phyloP scores from a whole-genome alignment of 768 basidiomycete species.

The Russula emetica region DNA sequence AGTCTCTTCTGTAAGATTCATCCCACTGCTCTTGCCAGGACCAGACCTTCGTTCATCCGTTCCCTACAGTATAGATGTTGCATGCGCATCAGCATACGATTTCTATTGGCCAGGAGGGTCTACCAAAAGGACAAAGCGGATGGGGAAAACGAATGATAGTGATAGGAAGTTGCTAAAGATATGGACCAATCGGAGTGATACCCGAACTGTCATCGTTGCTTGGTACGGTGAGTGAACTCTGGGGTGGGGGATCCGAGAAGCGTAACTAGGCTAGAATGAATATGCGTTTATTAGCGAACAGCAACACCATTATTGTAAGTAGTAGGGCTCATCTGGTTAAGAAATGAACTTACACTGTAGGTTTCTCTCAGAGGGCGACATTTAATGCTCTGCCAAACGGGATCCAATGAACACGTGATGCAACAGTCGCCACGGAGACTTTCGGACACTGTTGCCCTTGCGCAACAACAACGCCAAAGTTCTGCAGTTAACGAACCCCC shows the following conservation, averaged over 20 bases:
- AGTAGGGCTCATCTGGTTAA: not conserved
- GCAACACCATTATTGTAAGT: not conserved
- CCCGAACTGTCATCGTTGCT: not conserved
- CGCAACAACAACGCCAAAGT: not conserved
- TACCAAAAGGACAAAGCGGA: not conserved
- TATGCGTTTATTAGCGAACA: not conserved
- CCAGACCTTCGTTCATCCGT: too few relatives aligned
- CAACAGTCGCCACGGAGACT: slow-evolving; percentile 24
- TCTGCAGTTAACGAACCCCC: not conserved
- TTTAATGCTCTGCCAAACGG: not conserved
- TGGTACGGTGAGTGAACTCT: not conserved
- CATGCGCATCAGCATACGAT: not conserved
- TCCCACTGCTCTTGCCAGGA: too few relatives aligned
- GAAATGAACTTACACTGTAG: not conserved
- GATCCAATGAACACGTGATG: slow-evolving; percentile 15
- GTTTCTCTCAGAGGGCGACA: not conserved
- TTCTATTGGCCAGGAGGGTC: not conserved
- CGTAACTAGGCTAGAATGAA: not conserved
- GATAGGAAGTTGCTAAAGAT: not conserved
- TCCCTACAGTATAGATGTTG: too few relatives aligned
- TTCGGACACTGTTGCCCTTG: not conserved
- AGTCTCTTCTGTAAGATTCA: too few relatives aligned
- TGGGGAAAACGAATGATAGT: not conserved
- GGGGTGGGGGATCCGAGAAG: not conserved
- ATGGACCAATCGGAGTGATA: not conserved